phyloP scores from a whole-genome alignment of 108 stramenopile species.

The Skeletonema grethae region DNA sequence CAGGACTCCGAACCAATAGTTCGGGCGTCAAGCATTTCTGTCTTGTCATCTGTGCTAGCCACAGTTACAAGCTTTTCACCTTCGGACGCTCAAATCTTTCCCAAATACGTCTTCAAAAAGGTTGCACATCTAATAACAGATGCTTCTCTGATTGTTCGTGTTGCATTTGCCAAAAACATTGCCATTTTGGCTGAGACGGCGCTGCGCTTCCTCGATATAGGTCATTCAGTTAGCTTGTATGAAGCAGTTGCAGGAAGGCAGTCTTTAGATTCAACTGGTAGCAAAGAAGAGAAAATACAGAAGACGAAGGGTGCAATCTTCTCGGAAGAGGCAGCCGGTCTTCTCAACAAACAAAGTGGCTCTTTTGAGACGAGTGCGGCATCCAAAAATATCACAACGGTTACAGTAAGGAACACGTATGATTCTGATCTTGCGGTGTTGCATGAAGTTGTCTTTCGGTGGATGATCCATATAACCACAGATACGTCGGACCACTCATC shows the following conservation, averaged over 20 bases:
- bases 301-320: constrained; percentile 9
- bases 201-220: constrained; percentile 87
- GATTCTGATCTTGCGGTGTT: constrained; percentile 75
- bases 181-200: constrained; percentile 85
- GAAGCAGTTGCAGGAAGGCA: constrained; percentile 64
- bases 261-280: constrained; percentile 16
- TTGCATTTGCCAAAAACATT: constrained; percentile 87
- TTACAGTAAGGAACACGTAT: constrained; percentile 66
- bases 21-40: constrained; percentile 75
- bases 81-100: constrained; percentile 92
- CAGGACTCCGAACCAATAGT: constrained; percentile 90
- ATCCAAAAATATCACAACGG: constrained; percentile 16
- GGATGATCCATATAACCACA: constrained; percentile 86
- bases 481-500: constrained; percentile 87
- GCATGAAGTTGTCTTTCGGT: constrained; percentile 83
- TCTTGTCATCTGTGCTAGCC: constrained; percentile 69
- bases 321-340: constrained; percentile 40
- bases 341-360: constrained; percentile 18
- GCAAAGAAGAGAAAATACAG: not conserved
- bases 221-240: constrained; percentile 79
- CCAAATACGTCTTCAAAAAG: constrained; percentile 93
- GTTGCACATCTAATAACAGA: constrained; percentile 88
- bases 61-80: constrained; percentile 83
- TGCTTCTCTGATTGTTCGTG: constrained; percentile 76
- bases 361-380: not conserved